Conservation (phyloP, 2,329 filamentous ascomycete genomes). For the Cladobotryum protrusum region DNA sequence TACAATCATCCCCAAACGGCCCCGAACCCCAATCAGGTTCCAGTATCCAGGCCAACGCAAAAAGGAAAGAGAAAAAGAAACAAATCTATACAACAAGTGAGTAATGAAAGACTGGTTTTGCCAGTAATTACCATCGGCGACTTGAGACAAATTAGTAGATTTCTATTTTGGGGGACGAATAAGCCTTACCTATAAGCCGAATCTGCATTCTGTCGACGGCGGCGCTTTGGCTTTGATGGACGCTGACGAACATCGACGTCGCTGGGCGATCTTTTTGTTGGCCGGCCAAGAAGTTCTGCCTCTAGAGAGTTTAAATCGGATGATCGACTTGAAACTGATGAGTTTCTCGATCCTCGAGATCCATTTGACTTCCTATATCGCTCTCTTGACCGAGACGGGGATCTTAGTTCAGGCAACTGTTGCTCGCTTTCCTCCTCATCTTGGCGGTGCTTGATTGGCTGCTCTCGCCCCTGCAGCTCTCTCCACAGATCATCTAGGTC, state of each 20-base stretch:
- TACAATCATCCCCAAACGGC: too few relatives aligned
- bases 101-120: too few relatives aligned
- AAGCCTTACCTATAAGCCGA: conserved; percentile 32
- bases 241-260: conserved; percentile 18
- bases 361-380: conserved; percentile 16
- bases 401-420: not conserved
- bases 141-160: conserved; percentile 15
- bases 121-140: conserved; percentile 28
- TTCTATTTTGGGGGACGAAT: not conserved
- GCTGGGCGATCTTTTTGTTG: conserved; percentile 25
- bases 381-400: conserved; percentile 9
- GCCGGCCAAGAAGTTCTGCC: conserved; percentile 31
- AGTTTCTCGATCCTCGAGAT: conserved; percentile 23
- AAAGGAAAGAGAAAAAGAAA: too few relatives aligned
- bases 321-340: conserved; percentile 26
- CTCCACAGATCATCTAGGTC: conserved; percentile 6
- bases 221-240: conserved; percentile 23
- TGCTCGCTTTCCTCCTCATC: conserved; percentile 4
- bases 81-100: too few relatives aligned
- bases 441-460: not conserved
- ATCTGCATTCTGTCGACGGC: conserved; percentile 29
- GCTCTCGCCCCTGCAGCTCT: conserved; percentile 4
- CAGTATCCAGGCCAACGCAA: too few relatives aligned
- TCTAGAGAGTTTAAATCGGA: conserved; percentile 34
- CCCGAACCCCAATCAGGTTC: too few relatives aligned